Evolutionary conservation across 1,284 basidiomycete species (phyloP), one percentile per base, ranked within the genome.

Genomic region (Marasmius oreades): DNA sequence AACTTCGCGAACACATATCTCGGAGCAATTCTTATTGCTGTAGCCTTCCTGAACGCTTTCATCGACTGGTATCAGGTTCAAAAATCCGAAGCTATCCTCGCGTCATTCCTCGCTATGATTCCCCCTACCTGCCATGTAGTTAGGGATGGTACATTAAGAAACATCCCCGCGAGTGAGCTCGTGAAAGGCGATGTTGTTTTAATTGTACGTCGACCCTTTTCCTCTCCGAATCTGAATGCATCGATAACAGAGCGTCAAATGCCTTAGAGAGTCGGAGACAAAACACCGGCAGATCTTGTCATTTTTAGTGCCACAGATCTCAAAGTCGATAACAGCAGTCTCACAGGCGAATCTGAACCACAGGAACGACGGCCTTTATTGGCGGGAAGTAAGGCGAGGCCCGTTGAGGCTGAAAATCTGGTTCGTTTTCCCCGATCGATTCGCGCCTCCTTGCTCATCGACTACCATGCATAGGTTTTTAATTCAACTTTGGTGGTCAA

Each of bases 51-150:
- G 56, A 88, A 87, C 61, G 85, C 84, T 6, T 79, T 80, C 61
- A 86, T 87, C 65, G 85, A 87, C 67, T 88, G 84, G 66, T 86
- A 85, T 69, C 85, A 86, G 70, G 75, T 85, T 34, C 84, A 86
- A 70, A 85, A 86, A 65, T 85, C 84, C 12, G 85, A 86, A 65
- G 84, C 84, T 36, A 87, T 88, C 61, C 73, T 88, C 4, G 84
- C 84, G 1, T 85, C 82, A 1, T 87, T 88, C 72, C 72, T 87
- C 28, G 85, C 85, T 4, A 83, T 87, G 82, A 87, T 88, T 54
- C 85, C 85, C 8, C 85, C 85, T 0, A 76, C 82, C 5, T 86
- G 82, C 63, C 81, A 76, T 53, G 85, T 86, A 50, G 73, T 89
- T 52, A 81, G 87, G 42, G 82, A 85, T 58, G 81, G 82, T 3